Evolutionary conservation across 345 rosid genomes (phyloP).

Genomic region (Pistacia integerrima): DNA sequence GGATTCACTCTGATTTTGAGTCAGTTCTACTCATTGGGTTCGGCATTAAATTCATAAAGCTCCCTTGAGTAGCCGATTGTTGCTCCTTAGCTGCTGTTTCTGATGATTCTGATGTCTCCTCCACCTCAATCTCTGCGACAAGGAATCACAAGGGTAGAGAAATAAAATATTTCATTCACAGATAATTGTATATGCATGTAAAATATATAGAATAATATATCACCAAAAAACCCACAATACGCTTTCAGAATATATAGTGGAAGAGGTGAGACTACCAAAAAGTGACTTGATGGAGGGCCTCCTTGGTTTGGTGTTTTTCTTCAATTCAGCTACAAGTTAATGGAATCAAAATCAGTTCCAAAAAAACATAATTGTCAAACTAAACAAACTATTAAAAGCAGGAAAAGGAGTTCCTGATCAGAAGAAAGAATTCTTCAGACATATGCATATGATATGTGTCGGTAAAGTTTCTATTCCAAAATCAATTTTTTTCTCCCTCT

Average conservation of each 20-base stretch:
- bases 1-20: slow-evolving; percentile 34
- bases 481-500: not conserved
- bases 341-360: slow-evolving; percentile 10
- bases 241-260: not conserved
- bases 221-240: not conserved
- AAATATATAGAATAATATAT: not conserved
- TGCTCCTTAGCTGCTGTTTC: slow-evolving; percentile 29
- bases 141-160: not conserved
- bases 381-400: not conserved
- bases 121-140: slow-evolving; percentile 54
- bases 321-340: slow-evolving; percentile 59
- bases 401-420: not conserved
- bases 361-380: not conserved
- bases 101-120: slow-evolving; percentile 51
- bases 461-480: not conserved
- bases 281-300: slow-evolving; percentile 79
- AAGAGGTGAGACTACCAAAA: slow-evolving; percentile 50
- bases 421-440: not conserved
- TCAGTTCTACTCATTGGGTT: slow-evolving; percentile 33
- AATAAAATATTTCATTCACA: not conserved
- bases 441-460: not conserved
- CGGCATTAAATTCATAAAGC: slow-evolving; percentile 50
- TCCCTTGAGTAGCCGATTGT: slow-evolving; percentile 36
- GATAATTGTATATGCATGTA: slow-evolving; percentile 2
- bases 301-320: slow-evolving; percentile 61